phyloP scores from a whole-genome alignment of 2,329 filamentous ascomycete genomes.

The Graphiopsis chlorocephala region DNA sequence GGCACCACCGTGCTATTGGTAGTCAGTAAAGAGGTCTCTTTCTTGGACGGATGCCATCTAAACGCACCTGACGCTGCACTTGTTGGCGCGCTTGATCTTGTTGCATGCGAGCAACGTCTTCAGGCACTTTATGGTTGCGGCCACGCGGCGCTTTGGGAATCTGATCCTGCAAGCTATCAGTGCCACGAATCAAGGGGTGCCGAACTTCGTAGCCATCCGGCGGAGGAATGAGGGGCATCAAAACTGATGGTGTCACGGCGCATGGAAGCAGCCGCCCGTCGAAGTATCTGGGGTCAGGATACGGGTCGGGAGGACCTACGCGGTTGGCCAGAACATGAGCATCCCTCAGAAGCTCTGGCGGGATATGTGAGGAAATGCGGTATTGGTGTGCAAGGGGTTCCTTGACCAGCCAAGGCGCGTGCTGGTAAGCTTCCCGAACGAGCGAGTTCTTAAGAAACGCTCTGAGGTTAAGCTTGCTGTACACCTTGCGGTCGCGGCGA shows the following conservation, averaged over 20 bases:
- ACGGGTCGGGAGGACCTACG: neutral
- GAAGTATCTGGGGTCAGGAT: neutral
- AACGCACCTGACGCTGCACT: constrained; percentile 20
- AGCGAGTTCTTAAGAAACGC: constrained; percentile 95
- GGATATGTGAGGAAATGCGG: constrained; percentile 83
- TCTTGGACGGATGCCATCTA: constrained; percentile 14
- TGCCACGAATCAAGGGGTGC: neutral
- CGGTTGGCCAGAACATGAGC: constrained; percentile 32
- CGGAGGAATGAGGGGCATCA: neutral
- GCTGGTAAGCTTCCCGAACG: constrained; percentile 86
- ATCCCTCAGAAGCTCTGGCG: constrained; percentile 76
- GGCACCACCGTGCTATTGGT: constrained; percentile 37
- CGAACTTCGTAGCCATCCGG: neutral
- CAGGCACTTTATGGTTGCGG: constrained; percentile 23
- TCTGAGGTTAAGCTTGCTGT: constrained; percentile 89
- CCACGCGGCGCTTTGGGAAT: constrained; percentile 25
- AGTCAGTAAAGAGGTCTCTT: neutral
- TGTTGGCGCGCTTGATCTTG: constrained; percentile 20
- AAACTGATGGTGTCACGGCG: neutral
- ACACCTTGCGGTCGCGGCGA: constrained; percentile 81
- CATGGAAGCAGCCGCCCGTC: neutral
- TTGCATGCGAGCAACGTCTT: constrained; percentile 18
- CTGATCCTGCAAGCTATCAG: constrained; percentile 21
- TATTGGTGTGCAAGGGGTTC: constrained; percentile 78
- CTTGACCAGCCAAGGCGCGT: constrained; percentile 96